Evolutionary conservation across 2,329 filamentous ascomycete genomes (phyloP), one percentile per base, ranked within the genome.

Genomic region (Daldinia eschscholtzii): DNA sequence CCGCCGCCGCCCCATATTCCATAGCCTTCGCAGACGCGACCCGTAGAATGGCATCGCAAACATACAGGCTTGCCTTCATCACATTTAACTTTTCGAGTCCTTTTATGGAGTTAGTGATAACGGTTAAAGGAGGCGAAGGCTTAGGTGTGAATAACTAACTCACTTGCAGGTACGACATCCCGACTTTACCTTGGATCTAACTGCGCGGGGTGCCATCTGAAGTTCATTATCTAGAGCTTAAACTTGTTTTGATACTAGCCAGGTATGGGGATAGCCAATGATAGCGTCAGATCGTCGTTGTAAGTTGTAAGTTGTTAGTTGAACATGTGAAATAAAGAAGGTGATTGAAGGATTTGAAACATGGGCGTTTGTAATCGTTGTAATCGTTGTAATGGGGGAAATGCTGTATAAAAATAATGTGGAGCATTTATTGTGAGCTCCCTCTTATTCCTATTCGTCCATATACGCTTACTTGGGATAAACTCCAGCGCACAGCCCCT

Each of bases 131-230:
- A 33, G n/a, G 18, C 15, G 23, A 6, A 35, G 7, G 7, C 9
- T n/a, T n/a, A 15, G 15, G 50, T 44, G 12, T 1, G 4, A 20
- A 20, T 20, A 53, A 73, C 33, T 26, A 26, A 59, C 74, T 71
- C 26, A 76, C 73, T 77, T 78, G 73, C 76, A 78, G 7, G 76
- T 78, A 20, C 70, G 73, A 56, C 76, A 78, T 3, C 76, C 76
- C 9, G 76, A 73, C 53, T 77, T 77, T 3, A 72, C 72, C 42
- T 74, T 74, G 13, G 53, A 42, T 15, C 33, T 67, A 20, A 37
- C 37, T 30, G 33, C n/a, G 35, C 57, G 35, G 12, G 56, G 41
- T 37, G 55, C 15, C 65, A 66, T 65, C 23, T 59, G 48, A 15
- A 12, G 33, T 52, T 52, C 33, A 28, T n/a, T 6, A 18, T 18